A percentile compares a stretch with the other conserved stretches of the same genome.
Evolutionary conservation across 106 monocot species (phyloP).

Genomic region (Dendrobium officinale): DNA sequence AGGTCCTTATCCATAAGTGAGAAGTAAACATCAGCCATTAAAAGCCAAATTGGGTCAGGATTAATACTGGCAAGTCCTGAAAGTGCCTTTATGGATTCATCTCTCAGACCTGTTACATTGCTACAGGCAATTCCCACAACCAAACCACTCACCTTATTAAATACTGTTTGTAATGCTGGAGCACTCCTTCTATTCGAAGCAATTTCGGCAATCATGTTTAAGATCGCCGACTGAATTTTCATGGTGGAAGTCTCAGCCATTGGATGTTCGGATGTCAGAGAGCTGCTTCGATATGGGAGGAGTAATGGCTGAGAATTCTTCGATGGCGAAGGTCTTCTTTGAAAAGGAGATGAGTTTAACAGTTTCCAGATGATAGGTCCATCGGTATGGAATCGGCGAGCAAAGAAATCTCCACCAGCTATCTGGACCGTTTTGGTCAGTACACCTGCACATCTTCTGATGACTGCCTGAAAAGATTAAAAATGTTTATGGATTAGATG

Average conservation of each 20-base stretch:
- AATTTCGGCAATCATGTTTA: constrained; percentile 71
- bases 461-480: constrained; percentile 42
- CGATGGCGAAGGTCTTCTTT: constrained; percentile 19
- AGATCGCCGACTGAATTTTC: constrained; percentile 64
- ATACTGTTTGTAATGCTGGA: constrained; percentile 52
- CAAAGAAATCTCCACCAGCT: constrained; percentile 83
- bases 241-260: constrained; percentile 68
- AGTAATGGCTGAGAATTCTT: constrained; percentile 38
- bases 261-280: constrained; percentile 31
- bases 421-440: constrained; percentile 41
- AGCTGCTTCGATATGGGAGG: constrained; percentile 54
- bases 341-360: constrained; percentile 48
- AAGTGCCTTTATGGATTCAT: constrained; percentile 63
- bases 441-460: constrained; percentile 56
- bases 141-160: constrained; percentile 72
- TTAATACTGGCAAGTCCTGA: constrained; percentile 64
- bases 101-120: constrained; percentile 34
- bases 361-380: constrained; percentile 67
- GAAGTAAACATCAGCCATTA: constrained; percentile 77
- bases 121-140: constrained; percentile 88
- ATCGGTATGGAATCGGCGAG: constrained; percentile 75
- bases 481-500: not conserved
- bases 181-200: constrained; percentile 50
- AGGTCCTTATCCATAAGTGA: constrained; percentile 36
- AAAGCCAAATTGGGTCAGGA: constrained; percentile 83